phyloP scores from a whole-genome alignment of 106 monocot genomes.

The Platanthera guangdongensis region DNA sequence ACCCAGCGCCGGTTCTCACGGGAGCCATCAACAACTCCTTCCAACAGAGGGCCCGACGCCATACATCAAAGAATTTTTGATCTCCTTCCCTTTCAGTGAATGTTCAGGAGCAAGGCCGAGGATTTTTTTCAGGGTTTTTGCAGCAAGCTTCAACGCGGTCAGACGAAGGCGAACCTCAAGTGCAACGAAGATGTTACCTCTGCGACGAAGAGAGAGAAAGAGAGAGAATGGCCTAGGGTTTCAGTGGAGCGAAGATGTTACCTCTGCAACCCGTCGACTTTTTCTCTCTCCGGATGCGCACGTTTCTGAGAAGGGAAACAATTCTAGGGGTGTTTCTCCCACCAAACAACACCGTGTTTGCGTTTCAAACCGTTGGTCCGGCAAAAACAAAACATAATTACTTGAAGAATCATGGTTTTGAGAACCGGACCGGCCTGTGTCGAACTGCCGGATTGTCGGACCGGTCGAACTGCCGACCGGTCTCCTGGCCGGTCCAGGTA shows the following conservation, averaged over 20 bases:
- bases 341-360: no score
- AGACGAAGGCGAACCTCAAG: not conserved
- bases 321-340: no score
- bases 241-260: not conserved
- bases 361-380: no score
- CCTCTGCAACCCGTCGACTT: not conserved
- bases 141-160: not conserved
- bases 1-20: constrained; percentile 39
- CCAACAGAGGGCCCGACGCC: constrained; percentile 8
- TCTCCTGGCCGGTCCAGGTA: no score
- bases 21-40: constrained; percentile 3
- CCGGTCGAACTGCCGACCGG: no score
- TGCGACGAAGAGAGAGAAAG: not conserved
- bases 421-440: no score
- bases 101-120: not conserved
- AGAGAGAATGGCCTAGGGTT: not conserved
- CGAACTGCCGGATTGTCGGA: no score
- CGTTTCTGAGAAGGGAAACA: no score
- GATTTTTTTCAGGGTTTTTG: not conserved
- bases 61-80: constrained; percentile 2
- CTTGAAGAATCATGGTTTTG: no score
- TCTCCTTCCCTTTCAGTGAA: constrained; percentile 1
- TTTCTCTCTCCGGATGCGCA: not conserved
- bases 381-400: no score
- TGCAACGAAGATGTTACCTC: no score